Conservation (phyloP, 495 filamentous ascomycete species). For the Hypoxylon subgilvum region DNA sequence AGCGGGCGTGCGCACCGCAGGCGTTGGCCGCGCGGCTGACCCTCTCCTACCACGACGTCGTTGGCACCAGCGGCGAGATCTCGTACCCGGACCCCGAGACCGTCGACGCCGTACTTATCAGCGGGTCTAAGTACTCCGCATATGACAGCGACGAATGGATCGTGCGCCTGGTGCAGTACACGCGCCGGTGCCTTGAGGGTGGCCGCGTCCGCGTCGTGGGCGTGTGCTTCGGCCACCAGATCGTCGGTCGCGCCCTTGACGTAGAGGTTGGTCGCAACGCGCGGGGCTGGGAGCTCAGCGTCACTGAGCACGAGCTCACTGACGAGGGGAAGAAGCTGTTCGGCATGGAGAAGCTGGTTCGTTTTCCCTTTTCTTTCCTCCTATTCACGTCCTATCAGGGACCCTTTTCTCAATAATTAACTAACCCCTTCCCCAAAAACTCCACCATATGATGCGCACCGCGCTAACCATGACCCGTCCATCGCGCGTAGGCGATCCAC, state of each 20-base stretch:
- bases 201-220: slow-evolving; percentile 70
- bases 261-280: slow-evolving; percentile 68
- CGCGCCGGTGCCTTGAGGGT: slow-evolving; percentile 58
- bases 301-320: slow-evolving; percentile 72
- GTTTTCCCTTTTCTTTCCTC: slow-evolving; percentile 31
- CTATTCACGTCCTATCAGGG: too few species aligned
- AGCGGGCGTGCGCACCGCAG: slow-evolving; percentile 42
- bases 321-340: slow-evolving; percentile 75
- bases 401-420: too few species aligned
- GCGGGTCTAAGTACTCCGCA: slow-evolving; percentile 66
- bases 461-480: neutral
- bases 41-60: slow-evolving; percentile 72
- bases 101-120: slow-evolving; percentile 82
- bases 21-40: slow-evolving; percentile 53
- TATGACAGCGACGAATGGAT: slow-evolving; percentile 78
- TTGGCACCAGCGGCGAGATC: slow-evolving; percentile 52
- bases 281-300: slow-evolving; percentile 81
- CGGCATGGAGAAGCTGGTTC: slow-evolving; percentile 68
- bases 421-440: too few species aligned
- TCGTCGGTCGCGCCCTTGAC: slow-evolving; percentile 78
- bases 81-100: slow-evolving; percentile 73
- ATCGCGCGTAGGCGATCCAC: slow-evolving; percentile 70
- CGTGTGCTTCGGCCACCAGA: slow-evolving; percentile 92
- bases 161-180: slow-evolving; percentile 72
- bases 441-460: too few species aligned